Conservation (phyloP, 2,329 filamentous ascomycete genomes). For the Fusarium sterilihyphosum region DNA sequence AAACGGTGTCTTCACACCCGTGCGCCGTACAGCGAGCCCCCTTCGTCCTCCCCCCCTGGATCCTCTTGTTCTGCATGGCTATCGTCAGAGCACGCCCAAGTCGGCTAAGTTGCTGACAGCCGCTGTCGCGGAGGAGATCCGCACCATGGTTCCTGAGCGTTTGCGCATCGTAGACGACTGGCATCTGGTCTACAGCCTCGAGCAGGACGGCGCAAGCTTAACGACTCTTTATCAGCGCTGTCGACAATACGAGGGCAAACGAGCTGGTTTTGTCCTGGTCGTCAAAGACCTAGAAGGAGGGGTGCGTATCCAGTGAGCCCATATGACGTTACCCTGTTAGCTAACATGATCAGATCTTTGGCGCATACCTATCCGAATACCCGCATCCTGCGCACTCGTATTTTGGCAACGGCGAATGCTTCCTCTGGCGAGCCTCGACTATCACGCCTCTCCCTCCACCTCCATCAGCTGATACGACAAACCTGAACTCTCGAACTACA, state of each 20-base stretch:
- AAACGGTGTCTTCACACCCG: slow-evolving; percentile 65
- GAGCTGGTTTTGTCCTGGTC: slow-evolving; percentile 90
- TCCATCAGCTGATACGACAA: slow-evolving; percentile 61
- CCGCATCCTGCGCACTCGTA: slow-evolving; percentile 85
- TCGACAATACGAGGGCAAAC: slow-evolving; percentile 70
- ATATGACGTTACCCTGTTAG: slow-evolving; percentile 12
- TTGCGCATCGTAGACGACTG: slow-evolving; percentile 89
- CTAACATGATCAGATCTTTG: slow-evolving; percentile 71
- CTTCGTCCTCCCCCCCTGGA: slow-evolving; percentile 91
- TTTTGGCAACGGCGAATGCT: slow-evolving; percentile 97
- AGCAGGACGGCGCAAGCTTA: slow-evolving; percentile 90
- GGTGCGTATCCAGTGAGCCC: slow-evolving; percentile 59
- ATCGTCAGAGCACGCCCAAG: slow-evolving; percentile 66
- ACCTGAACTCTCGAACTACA: slow-evolving; percentile 54
- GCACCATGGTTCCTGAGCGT: slow-evolving; percentile 85
- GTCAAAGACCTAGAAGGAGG: slow-evolving; percentile 80
- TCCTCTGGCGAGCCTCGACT: slow-evolving; percentile 70
- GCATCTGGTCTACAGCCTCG: slow-evolving; percentile 87
- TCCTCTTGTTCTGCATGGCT: slow-evolving; percentile 77
- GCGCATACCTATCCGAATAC: slow-evolving; percentile 91
- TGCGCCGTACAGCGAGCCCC: slow-evolving; percentile 72
- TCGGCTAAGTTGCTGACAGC: slow-evolving; percentile 74
- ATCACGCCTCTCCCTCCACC: slow-evolving; percentile 63
- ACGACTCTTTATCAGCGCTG: slow-evolving; percentile 86
- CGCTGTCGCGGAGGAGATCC: slow-evolving; percentile 89